phyloP scores from a whole-genome alignment of 805 yeast genomes.

The Kodamaea jinghongensis region DNA sequence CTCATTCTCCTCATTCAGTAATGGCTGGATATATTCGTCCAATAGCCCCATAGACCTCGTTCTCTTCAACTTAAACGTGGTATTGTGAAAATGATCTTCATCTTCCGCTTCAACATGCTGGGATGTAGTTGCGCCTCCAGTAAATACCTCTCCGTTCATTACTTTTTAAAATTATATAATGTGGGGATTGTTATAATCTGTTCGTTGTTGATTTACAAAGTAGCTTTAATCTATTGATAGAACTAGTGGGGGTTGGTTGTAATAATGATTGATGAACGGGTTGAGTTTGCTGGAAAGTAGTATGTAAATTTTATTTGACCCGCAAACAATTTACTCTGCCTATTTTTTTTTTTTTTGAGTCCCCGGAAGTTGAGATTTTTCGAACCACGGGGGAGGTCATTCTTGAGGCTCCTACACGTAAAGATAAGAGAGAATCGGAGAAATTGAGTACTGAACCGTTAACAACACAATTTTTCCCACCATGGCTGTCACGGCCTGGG shows the following conservation, averaged over 20 bases:
- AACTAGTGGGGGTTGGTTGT: neutral
- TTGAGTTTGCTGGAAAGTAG: neutral
- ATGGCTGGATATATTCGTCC: slow-evolving; percentile 61
- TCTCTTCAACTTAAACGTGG: slow-evolving; percentile 73
- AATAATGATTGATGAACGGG: neutral
- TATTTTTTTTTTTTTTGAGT: too few relatives aligned
- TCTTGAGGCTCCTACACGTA: too few relatives aligned
- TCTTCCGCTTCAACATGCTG: slow-evolving; percentile 69
- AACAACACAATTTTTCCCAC: too few relatives aligned
- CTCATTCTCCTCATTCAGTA: slow-evolving; percentile 1
- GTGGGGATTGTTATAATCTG: neutral
- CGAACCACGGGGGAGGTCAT: too few relatives aligned
- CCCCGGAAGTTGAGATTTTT: too few relatives aligned
- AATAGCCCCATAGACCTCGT: slow-evolving; percentile 80
- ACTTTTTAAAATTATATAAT: neutral
- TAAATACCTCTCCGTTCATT: slow-evolving; percentile 30
- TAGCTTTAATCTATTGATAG: too few relatives aligned
- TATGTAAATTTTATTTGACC: neutral
- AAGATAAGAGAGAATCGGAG: too few relatives aligned
- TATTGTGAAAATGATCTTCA: slow-evolving; percentile 65
- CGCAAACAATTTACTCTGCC: too few relatives aligned
- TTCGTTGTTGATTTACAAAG: neutral
- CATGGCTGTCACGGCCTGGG: too few relatives aligned
- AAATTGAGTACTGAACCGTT: too few relatives aligned
- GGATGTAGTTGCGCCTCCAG: slow-evolving; percentile 61